Conservation (phyloP, 2,329 filamentous ascomycete species). For the Aplosporella prunicola region DNA sequence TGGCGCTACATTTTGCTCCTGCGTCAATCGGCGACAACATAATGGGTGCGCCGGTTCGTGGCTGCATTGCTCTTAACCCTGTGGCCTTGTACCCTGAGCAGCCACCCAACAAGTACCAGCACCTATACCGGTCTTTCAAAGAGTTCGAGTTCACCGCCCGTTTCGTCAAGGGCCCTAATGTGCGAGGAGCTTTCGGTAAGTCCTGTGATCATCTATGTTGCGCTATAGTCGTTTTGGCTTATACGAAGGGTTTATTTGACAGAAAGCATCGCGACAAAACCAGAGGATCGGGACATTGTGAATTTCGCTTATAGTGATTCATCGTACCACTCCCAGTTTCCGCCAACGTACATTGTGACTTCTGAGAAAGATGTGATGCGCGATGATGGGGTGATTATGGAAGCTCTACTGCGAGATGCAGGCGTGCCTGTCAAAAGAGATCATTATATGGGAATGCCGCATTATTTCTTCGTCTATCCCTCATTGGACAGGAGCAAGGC, state of each 20-base stretch:
- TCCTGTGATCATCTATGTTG: background rate
- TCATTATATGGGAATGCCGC: conserved; percentile 21
- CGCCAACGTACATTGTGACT: conserved; percentile 14
- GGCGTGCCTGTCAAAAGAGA: conserved; percentile 20
- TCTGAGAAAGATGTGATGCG: conserved; percentile 20
- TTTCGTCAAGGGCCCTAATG: background rate
- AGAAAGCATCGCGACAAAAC: too few relatives aligned
- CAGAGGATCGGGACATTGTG: too few relatives aligned
- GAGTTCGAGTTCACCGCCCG: conserved; percentile 8
- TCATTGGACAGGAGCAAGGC: background rate
- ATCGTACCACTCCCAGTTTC: too few relatives aligned
- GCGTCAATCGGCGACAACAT: conserved; percentile 10
- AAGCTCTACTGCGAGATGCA: conserved; percentile 18
- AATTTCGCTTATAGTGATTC: too few relatives aligned
- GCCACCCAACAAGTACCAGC: conserved; percentile 11
- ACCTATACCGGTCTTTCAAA: conserved; percentile 7
- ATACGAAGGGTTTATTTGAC: too few relatives aligned
- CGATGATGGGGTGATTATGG: conserved; percentile 22
- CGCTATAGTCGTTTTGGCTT: conserved; percentile 1
- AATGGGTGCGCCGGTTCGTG: conserved; percentile 2
- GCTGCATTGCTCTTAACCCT: conserved; percentile 11
- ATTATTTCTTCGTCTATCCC: conserved; percentile 23
- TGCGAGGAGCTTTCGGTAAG: background rate
- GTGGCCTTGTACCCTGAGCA: conserved; percentile 12
- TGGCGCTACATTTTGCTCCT: conserved; percentile 11